Conservation (phyloP, 768 basidiomycete species). For the Gelatoporia subvermispora region DNA sequence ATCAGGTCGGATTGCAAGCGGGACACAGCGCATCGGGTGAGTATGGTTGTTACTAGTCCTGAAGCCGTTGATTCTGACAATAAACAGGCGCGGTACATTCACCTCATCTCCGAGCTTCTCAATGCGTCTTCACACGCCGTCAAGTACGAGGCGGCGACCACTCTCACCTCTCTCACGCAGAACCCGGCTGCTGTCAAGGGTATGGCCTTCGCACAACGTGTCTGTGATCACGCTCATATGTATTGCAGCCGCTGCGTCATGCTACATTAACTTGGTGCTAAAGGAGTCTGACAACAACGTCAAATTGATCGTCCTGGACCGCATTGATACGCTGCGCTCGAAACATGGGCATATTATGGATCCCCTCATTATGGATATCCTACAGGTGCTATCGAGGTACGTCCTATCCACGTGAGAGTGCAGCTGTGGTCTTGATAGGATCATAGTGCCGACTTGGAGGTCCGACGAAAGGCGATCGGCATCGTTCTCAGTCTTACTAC, state of each 20-base stretch:
- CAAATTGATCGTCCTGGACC: slow-evolving; percentile 93
- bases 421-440: not conserved
- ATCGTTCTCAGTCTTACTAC: slow-evolving; percentile 92
- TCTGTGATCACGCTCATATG: not conserved
- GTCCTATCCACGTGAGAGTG: slow-evolving; percentile 1
- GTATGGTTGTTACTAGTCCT: slow-evolving; percentile 22
- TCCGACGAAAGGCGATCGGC: slow-evolving; percentile 84
- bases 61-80: not conserved
- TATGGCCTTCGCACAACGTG: slow-evolving; percentile 22
- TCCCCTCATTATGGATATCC: slow-evolving; percentile 89
- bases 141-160: slow-evolving; percentile 96
- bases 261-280: slow-evolving; percentile 81
- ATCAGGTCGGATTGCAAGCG: slow-evolving; percentile 84
- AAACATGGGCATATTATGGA: slow-evolving; percentile 90
- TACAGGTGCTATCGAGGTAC: slow-evolving; percentile 83
- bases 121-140: slow-evolving; percentile 88
- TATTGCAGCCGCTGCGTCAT: slow-evolving; percentile 74
- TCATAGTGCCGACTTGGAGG: slow-evolving; percentile 91
- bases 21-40: slow-evolving; percentile 77
- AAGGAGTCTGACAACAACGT: slow-evolving; percentile 99
- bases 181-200: slow-evolving; percentile 96
- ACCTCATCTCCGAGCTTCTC: slow-evolving; percentile 88
- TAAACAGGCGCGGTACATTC: slow-evolving; percentile 83
- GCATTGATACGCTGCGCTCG: slow-evolving; percentile 74
- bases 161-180: slow-evolving; percentile 89